Conservation (phyloP, 176 grass and related monocot genomes). For the Hsuehochloa calcarea region DNA sequence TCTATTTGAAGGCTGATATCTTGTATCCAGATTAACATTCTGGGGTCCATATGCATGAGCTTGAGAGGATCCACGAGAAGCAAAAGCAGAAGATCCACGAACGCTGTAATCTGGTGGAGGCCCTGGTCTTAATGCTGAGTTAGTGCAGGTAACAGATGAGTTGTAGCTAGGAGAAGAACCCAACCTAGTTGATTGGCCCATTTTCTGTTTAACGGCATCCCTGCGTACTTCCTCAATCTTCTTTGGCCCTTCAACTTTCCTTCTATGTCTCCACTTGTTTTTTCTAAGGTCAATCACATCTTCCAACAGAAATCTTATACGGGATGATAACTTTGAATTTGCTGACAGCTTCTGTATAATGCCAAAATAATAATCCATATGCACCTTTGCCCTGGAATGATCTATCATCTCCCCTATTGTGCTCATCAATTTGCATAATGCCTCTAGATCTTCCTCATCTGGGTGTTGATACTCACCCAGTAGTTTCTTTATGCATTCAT, state of each 20-base stretch:
- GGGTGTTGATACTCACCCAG: slow-evolving; percentile 63
- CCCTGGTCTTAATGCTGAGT: slow-evolving; percentile 16
- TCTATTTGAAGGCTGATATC: slow-evolving; percentile 65
- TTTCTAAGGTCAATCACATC: slow-evolving; percentile 87
- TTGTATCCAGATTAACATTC: slow-evolving; percentile 49
- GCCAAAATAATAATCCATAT: slow-evolving; percentile 87
- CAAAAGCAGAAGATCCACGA: slow-evolving; percentile 26
- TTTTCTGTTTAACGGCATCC: slow-evolving; percentile 65
- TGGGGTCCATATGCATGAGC: slow-evolving; percentile 46
- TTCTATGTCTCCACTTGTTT: slow-evolving; percentile 83
- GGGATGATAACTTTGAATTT: slow-evolving; percentile 58
- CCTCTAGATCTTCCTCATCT: slow-evolving; percentile 84
- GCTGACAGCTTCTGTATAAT: slow-evolving; percentile 57
- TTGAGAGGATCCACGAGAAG: slow-evolving; percentile 46
- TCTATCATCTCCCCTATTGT: slow-evolving; percentile 93
- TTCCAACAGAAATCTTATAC: slow-evolving; percentile 77
- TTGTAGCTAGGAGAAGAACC: slow-evolving; percentile 28
- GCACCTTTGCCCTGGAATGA: slow-evolving; percentile 67
- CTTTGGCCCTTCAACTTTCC: slow-evolving; percentile 87
- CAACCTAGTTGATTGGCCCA: slow-evolving; percentile 58
- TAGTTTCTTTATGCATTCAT: slow-evolving; percentile 87
- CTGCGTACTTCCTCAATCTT: slow-evolving; percentile 86
- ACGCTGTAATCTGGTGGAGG: slow-evolving; percentile 29
- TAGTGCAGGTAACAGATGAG: slow-evolving; percentile 17
- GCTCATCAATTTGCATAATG: slow-evolving; percentile 87